Evolutionary conservation across 371 early-diverging fungal genomes (phyloP).

Genomic region (Mycotypha africana): DNA sequence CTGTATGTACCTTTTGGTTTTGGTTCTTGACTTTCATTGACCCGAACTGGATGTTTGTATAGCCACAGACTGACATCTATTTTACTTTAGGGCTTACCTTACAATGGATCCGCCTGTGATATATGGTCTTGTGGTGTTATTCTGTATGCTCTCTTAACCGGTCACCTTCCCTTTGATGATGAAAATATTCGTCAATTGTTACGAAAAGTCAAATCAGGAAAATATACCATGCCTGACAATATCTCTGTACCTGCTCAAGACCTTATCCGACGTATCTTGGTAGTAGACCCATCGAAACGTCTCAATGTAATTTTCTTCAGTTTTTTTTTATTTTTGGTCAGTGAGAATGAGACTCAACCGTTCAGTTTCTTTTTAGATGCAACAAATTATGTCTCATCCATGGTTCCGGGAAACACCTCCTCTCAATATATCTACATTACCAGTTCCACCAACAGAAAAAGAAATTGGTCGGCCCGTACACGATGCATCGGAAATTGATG

Average conservation of each 20-base stretch:
- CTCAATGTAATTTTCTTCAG: constrained; percentile 27
- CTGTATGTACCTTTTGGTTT: too few relatives aligned
- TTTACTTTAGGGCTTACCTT: constrained; percentile 65
- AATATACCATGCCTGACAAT: constrained; percentile 60
- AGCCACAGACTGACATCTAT: too few relatives aligned
- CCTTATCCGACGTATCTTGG: constrained; percentile 41
- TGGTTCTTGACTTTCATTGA: too few relatives aligned
- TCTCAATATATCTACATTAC: constrained; percentile 22
- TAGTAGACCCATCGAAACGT: constrained; percentile 37
- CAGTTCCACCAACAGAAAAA: constrained; percentile 35
- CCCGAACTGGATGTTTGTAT: too few relatives aligned
- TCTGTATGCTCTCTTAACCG: constrained; percentile 67
- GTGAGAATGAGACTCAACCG: not conserved
- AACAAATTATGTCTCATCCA: constrained; percentile 37
- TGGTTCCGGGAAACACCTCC: constrained; percentile 42
- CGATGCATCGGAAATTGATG: constrained; percentile 36
- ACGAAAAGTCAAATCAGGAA: constrained; percentile 58
- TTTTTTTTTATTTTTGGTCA: too few relatives aligned
- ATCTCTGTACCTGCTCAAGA: constrained; percentile 64
- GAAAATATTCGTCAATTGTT: constrained; percentile 69
- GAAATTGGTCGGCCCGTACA: constrained; percentile 37
- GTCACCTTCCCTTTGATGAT: constrained; percentile 83
- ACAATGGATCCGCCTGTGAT: constrained; percentile 74
- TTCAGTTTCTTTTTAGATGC: constrained; percentile 36
- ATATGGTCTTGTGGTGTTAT: constrained; percentile 79